A percentile compares a stretch with the other conserved stretches of the same genome.
phyloP scores from a whole-genome alignment of 306 rosid species.

The Echinosophora koreensis region DNA sequence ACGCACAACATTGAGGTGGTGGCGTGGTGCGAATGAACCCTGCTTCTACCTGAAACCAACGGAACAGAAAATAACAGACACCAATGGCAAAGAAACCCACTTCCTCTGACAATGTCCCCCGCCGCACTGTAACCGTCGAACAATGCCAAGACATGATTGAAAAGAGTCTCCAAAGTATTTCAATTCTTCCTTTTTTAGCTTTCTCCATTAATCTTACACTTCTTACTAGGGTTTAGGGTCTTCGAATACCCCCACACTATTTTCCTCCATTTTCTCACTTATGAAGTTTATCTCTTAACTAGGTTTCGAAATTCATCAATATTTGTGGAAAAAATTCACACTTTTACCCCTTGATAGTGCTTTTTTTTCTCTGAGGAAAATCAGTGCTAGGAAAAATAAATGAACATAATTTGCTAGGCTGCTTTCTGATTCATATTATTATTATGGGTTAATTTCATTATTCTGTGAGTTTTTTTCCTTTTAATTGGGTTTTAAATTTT shows the following conservation, averaged over 20 bases:
- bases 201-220: neutral
- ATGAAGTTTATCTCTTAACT: neutral
- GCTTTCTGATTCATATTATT: neutral
- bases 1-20: no score
- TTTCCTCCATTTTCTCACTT: neutral
- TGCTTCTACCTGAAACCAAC: no score
- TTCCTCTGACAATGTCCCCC: neutral
- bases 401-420: neutral
- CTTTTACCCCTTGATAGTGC: neutral
- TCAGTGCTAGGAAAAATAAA: neutral
- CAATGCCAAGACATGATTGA: conserved; percentile 69
- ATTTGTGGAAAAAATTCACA: neutral
- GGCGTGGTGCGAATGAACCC: no score
- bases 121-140: conserved; percentile 23
- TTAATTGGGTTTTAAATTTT: neutral
- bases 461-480: neutral
- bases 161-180: conserved; percentile 63
- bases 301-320: neutral
- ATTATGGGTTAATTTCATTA: neutral
- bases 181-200: neutral
- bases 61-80: neutral
- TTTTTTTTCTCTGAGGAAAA: neutral
- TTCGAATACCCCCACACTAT: neutral
- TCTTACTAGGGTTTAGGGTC: conserved; percentile 16
- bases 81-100: neutral